phyloP scores from a whole-genome alignment of 352 stramenopile genomes.

The Phytophthora sp. region DNA sequence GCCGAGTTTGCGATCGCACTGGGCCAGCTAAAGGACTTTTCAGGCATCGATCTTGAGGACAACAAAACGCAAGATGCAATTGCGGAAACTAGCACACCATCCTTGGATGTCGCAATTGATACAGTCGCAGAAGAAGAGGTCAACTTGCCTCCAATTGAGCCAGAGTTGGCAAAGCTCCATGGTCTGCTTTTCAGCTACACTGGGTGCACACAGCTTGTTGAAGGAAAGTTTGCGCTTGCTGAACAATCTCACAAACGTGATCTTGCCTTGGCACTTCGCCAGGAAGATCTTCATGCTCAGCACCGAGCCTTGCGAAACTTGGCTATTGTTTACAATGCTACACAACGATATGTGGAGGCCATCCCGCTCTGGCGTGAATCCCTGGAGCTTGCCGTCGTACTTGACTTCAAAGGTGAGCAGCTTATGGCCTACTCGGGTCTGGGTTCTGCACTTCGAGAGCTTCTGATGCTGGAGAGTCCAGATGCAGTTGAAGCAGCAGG shows the following conservation, averaged over 20 bases:
- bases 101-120: neutral
- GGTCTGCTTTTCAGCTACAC: slow-evolving; percentile 51
- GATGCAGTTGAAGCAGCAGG: slow-evolving; percentile 12
- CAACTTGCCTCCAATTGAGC: slow-evolving; percentile 11
- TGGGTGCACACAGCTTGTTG: slow-evolving; percentile 51
- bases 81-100: neutral
- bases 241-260: slow-evolving; percentile 58
- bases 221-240: slow-evolving; percentile 45
- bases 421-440: slow-evolving; percentile 53
- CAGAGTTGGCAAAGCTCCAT: slow-evolving; percentile 51
- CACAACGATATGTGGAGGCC: slow-evolving; percentile 51
- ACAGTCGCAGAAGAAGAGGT: neutral
- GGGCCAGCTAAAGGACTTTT: slow-evolving; percentile 31
- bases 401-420: slow-evolving; percentile 46
- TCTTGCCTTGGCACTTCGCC: slow-evolving; percentile 49
- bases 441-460: slow-evolving; percentile 43
- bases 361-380: slow-evolving; percentile 62
- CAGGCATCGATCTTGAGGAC: slow-evolving; percentile 13
- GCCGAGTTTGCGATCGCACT: slow-evolving; percentile 45
- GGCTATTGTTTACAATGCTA: slow-evolving; percentile 48
- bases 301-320: slow-evolving; percentile 61
- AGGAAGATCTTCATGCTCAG: slow-evolving; percentile 60
- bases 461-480: slow-evolving; percentile 27
- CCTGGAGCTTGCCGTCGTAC: slow-evolving; percentile 49
- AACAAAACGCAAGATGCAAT: slow-evolving; percentile 5